A percentile compares a stretch with the other conserved stretches of the same genome.
phyloP scores from a whole-genome alignment of 306 rosid species.

The Ormosia semicastrata region DNA sequence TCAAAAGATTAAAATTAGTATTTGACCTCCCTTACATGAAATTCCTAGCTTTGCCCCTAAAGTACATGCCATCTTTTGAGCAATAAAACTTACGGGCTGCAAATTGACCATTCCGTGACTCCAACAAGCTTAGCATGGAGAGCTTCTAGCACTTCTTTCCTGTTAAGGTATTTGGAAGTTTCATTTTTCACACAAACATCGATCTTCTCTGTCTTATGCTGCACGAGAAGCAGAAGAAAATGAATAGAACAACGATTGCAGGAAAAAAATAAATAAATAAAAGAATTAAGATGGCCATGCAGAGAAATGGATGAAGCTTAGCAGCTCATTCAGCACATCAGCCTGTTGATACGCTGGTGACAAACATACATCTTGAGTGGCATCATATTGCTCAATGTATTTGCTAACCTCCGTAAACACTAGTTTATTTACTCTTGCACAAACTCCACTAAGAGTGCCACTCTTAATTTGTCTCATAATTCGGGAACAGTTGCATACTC shows the following conservation, averaged over 20 bases:
- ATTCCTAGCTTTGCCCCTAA: too few species aligned
- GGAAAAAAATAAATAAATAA: too few species aligned
- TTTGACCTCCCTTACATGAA: too few species aligned
- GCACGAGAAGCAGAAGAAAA: neutral
- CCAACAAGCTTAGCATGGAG: slow-evolving; percentile 71
- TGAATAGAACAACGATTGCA: neutral
- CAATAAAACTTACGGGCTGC: slow-evolving; percentile 52
- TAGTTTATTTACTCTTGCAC: slow-evolving; percentile 7
- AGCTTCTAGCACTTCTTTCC: slow-evolving; percentile 58
- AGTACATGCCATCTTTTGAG: neutral
- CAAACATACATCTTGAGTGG: slow-evolving; percentile 58
- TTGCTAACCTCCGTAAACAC: slow-evolving; percentile 25
- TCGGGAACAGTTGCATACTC: slow-evolving; percentile 49
- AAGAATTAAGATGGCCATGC: neutral
- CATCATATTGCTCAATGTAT: slow-evolving; percentile 36
- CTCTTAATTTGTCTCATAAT: slow-evolving; percentile 26
- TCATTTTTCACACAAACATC: slow-evolving; percentile 70
- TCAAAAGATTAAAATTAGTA: too few species aligned
- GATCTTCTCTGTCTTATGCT: slow-evolving; percentile 43
- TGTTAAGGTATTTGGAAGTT: slow-evolving; percentile 48
- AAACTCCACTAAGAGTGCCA: slow-evolving; percentile 21
- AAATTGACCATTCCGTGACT: slow-evolving; percentile 44
- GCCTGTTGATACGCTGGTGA: slow-evolving; percentile 38
- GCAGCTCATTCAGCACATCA: slow-evolving; percentile 40
- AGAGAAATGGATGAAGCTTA: neutral